Conservation (phyloP, 257 asterid genomes). For the Ilex aquifolium region DNA sequence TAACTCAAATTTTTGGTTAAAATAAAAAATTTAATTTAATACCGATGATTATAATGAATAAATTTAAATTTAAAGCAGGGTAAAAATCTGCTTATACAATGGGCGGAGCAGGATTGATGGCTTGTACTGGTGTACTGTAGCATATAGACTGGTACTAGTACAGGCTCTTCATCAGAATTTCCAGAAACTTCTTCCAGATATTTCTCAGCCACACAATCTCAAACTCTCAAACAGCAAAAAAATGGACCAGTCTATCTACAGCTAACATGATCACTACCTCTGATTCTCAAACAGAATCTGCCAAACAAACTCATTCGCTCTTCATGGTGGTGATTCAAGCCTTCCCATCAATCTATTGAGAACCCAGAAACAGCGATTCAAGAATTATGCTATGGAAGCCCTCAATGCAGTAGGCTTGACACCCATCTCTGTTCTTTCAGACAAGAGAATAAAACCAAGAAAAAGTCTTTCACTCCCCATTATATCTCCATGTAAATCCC, state of each 20-base stretch:
- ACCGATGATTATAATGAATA: too few relatives aligned
- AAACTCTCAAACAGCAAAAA: too few relatives aligned
- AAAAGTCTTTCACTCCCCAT: slow-evolving; percentile 25
- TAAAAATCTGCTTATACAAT: too few relatives aligned
- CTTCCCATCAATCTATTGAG: neutral
- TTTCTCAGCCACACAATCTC: slow-evolving; percentile 45
- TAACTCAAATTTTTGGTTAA: too few relatives aligned
- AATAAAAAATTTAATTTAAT: too few relatives aligned
- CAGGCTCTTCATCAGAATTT: slow-evolving; percentile 15
- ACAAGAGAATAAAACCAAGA: slow-evolving; percentile 50
- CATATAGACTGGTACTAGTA: neutral
- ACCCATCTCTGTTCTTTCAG: slow-evolving; percentile 71
- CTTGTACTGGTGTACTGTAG: slow-evolving; percentile 12
- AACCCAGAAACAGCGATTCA: neutral
- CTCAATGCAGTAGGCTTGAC: slow-evolving; percentile 68
- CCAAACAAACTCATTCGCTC: too few relatives aligned
- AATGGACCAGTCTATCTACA: too few relatives aligned
- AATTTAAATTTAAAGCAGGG: too few relatives aligned
- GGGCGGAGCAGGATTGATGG: too few relatives aligned
- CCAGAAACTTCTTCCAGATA: slow-evolving; percentile 8
- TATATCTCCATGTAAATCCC: slow-evolving; percentile 35
- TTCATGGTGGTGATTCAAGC: slow-evolving; percentile 3
- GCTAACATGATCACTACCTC: too few relatives aligned
- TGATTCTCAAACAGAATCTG: neutral
- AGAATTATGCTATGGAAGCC: slow-evolving; percentile 62